Base-by-base conservation (phyloP, 2,329 filamentous ascomycete species). In the Aureobasidium mangrovei region DNA sequence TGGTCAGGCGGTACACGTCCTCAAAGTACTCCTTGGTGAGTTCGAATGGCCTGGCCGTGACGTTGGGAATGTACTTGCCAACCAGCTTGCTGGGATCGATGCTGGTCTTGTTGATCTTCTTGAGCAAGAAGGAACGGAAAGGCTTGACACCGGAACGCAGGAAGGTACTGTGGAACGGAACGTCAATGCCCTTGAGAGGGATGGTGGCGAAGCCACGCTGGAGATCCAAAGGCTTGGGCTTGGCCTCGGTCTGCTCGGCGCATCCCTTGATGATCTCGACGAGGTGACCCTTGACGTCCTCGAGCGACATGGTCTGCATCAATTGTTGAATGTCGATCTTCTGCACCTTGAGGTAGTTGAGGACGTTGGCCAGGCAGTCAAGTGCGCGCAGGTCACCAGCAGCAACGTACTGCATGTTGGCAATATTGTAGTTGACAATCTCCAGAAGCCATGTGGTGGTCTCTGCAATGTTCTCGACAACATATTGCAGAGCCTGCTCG, bases 41-140 rank as follows among this genome's bases (percentile, higher is more conserved):
- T 70, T 90, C 89, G 69, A 98, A 98, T 12, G 93, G 93, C 73
- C 85, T 85, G 56, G 93, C 93, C 54, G 93, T 98, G 62, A 98
- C 94, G 73, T 98, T 98, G 63, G 93, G 93, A 62, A 98, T 97
- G 75, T 98, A 98, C 75, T 98, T 98, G 66, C 93, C 93, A 62
- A 98, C 81, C 66, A 98, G 76, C 79, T 97, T 97, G 70, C 88
- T 86, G 4, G 93, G 93, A 70, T 98, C 93, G 70, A 98, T 97
- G 53, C 88, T 94, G 27, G 91, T 96, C 83, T 95, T 95, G 80
- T 97, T 90, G 76, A 98, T 97, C 82, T 98, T 98, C 87, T 97
- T 98, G 64, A 97, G 85, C 69, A 98, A 73, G 82, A 98, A 98
- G 42, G 85, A 91, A 62, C 93, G 83, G 89, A 98, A 98, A 44